These are phyloP conservation scores for Candolleomyces efflorescens DNA, from an alignment of 768 basidiomycete genomes.

Conservation along the genomic window DNA sequence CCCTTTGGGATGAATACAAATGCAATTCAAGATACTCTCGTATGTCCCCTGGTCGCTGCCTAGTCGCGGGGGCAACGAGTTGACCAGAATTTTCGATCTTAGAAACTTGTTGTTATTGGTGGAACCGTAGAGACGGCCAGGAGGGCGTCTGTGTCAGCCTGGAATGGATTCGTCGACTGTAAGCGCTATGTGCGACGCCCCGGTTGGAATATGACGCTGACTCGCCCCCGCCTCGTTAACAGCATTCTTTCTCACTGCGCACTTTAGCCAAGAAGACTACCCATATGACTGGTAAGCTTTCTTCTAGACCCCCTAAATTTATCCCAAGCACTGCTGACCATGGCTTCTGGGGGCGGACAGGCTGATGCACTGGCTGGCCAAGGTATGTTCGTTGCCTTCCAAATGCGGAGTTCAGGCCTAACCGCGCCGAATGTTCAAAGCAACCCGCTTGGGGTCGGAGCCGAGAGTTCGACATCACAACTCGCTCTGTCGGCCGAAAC, in stretches of 20 bases:
- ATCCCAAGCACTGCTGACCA: slow-evolving; percentile 4
- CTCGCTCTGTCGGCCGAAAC: slow-evolving; percentile 63
- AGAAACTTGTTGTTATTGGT: slow-evolving; percentile 90
- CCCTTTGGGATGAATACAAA: slow-evolving; percentile 64
- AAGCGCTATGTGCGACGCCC: slow-evolving; percentile 16
- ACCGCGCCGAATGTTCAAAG: slow-evolving; percentile 31
- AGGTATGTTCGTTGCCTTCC: slow-evolving; percentile 39
- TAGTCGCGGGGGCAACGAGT: not conserved
- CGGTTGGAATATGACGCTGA: not conserved
- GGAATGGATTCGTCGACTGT: slow-evolving; percentile 92
- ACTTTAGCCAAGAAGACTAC: slow-evolving; percentile 85
- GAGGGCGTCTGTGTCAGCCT: slow-evolving; percentile 75
- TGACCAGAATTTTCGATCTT: not conserved
- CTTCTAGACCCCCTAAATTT: slow-evolving; percentile 10
- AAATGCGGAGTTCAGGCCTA: slow-evolving; percentile 4
- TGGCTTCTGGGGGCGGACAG: slow-evolving; percentile 28
- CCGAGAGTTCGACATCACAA: slow-evolving; percentile 87
- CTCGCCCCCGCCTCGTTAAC: not conserved
- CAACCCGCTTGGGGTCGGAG: slow-evolving; percentile 90
- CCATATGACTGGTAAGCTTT: slow-evolving; percentile 72
- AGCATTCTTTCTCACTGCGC: slow-evolving; percentile 89
- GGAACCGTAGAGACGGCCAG: slow-evolving; percentile 86
- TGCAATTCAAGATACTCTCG: slow-evolving; percentile 77
- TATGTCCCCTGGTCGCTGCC: slow-evolving; percentile 25
- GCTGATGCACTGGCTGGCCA: slow-evolving; percentile 88